phyloP scores from a whole-genome alignment of 2,329 filamentous ascomycete species.

The Mollisiaceae sp. region DNA sequence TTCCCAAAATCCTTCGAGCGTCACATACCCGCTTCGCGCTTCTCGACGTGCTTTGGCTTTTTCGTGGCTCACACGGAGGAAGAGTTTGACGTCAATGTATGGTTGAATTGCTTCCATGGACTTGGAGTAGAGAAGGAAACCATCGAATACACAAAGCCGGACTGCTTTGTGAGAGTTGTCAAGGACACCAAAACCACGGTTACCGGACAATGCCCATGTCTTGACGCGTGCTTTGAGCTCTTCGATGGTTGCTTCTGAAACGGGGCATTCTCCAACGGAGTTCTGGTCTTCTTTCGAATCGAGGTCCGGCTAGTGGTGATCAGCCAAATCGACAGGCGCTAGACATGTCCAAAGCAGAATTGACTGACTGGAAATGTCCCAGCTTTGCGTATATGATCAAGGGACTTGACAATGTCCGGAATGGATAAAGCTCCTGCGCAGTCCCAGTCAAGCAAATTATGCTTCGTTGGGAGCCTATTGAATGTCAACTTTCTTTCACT shows the following conservation, averaged over 20 bases:
- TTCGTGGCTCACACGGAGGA: constrained; percentile 72
- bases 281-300: constrained; percentile 68
- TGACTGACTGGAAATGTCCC: constrained; percentile 68
- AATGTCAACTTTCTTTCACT: constrained; percentile 8
- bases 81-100: constrained; percentile 76
- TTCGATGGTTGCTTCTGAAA: constrained; percentile 53
- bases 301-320: constrained; percentile 50
- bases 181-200: constrained; percentile 51
- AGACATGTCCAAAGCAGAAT: constrained; percentile 29
- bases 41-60: constrained; percentile 69
- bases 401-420: constrained; percentile 66
- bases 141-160: constrained; percentile 77
- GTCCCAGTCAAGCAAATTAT: constrained; percentile 86
- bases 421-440: constrained; percentile 81
- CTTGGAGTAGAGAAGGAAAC: constrained; percentile 80
- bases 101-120: constrained; percentile 56
- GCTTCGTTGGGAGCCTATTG: constrained; percentile 57
- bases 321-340: constrained; percentile 15
- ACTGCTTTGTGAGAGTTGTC: constrained; percentile 19
- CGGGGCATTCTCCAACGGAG: constrained; percentile 60
- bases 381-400: constrained; percentile 71
- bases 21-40: constrained; percentile 77
- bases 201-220: constrained; percentile 51
- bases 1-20: constrained; percentile 88
- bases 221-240: constrained; percentile 53